Evolutionary conservation across 129 eudicot genomes (phyloP), one percentile per base, ranked within the genome.

Genomic region (Tagetes patula): DNA sequence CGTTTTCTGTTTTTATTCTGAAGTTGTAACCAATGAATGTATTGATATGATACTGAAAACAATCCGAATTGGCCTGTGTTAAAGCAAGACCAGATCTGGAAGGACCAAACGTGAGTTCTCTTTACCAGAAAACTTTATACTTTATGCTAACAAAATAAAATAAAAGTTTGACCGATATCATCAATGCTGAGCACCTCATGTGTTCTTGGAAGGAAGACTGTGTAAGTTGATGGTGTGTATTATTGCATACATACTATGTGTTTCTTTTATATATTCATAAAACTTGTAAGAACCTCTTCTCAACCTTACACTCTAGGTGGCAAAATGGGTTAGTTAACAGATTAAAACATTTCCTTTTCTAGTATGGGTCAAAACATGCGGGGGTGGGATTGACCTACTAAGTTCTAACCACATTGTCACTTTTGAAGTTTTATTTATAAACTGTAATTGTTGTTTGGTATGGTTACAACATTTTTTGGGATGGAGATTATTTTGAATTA

Each of bases 61-160:
- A n/a, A n/a, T n/a, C n/a, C n/a, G n/a, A n/a, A n/a, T n/a, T n/a
- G n/a, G 48, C 99, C 97, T 8, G 97, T 94, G 77, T 82, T 94
- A 82, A 94, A 94, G 89, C 99, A 94, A 82, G 99, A 94, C 70
- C 98, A 94, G 82, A 94, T 94, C 77, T 94, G 99, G 99, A 94
- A 94, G 87, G 99, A 94, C 81, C 99, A 94, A 85, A 94, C 99
- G 97, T 94, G 78, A 84, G 99, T 84, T 58, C 69, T 73, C 83
- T 84, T 81, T 46, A 36, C 65, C 55, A 73, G 11, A 20, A 47
- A 65, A 42, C 62, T 66, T 48, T 73, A 10, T 75, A 60, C 60
- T 75, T 13, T 13, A 5, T 74, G 66, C 37, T n/a, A n/a, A n/a
- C n/a, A n/a, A 69, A 53, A 48, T 56, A 43, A 34, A 41, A 36